Evolutionary conservation across 2,329 filamentous ascomycete species (phyloP), one percentile per base, ranked within the genome.

Genomic region (Herpotrichia juniperi): DNA sequence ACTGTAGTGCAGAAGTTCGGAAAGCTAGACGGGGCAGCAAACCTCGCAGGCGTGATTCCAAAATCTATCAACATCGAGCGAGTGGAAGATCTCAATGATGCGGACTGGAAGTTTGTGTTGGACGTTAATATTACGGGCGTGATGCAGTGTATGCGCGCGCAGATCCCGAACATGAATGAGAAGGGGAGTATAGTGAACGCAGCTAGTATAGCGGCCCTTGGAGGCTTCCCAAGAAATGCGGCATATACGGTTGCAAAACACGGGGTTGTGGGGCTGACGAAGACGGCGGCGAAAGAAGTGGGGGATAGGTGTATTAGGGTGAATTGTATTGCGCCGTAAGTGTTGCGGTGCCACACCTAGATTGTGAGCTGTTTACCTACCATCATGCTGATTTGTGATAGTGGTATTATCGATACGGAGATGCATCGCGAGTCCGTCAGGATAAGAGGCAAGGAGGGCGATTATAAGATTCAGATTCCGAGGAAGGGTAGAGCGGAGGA

Each of bases 181-280:
- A 57, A 58, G 10, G 68, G 63, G 2, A 66, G 59, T n/a, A 70
- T 76, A 39, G 71, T 74, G 3, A 73, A 74, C 58, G 74, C 81
- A 31, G 74, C 79, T 35, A 83, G 78, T 30, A 78, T 80, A 35
- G 81, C 81, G 46, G 82, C 81, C 11, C 59, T 77, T 7, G 72
- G 74, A 56, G 77, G 77, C 71, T 78, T 69, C 59, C 31, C 67
- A n/a, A 61, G 63, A n/a, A 59, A 57, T 40, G 69, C 64, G 28
- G 67, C 71, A 9, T 74, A 74, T 50, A 59, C 59, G 16, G 58
- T 70, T 2, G 62, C 58, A 10, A 76, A 76, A 50, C 72, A 74
- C 51, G 72, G 62, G 2, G 67, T 74, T 10, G 57, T 74, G 6
- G 73, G 73, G 2, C 54, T 75, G 24, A 73, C 73, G 8, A 65